Evolutionary conservation across 805 yeast species (phyloP), one percentile per base, ranked within the genome.

Genomic region (Starmerella sp.): DNA sequence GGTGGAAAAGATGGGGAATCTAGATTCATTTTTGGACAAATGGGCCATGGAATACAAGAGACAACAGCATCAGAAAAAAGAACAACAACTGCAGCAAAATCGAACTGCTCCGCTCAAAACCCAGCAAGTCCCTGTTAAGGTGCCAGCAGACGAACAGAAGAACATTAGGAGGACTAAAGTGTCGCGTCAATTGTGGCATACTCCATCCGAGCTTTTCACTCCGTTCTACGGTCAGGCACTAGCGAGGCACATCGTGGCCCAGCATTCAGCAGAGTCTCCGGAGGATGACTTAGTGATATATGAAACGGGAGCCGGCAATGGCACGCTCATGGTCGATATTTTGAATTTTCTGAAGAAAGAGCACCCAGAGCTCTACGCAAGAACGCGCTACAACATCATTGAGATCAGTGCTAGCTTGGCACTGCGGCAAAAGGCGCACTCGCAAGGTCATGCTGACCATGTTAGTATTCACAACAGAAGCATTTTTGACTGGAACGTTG

Each of bases 251-350:
- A 70, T 90, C 17, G 39, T 57, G 6, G 69, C 87, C 53, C 82
- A 81, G 8, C 83, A 85, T 65, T 85, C 83, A 66, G 81, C 39
- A 2, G 32, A 45, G 82, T 67, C 70, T 81, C 61, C 82, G 82
- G 59, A 71, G 90, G 0, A 77, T 43, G 89, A 86, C 64, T 71
- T 91, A 48, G 75, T 80, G 6, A 84, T 87, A 30, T 88, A 86
- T 68, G 96, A 88, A 69, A 79, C 86, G 75, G 96, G 95, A 56
- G 95, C 89, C 22, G 95, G 95, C 61, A 87, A 87, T 63, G 95
- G 95, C 43, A 86, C 95, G 0, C 68, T 87, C 57, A 87, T 88
- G 95, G 67, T 75, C 53, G 83, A 86, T 63, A 77, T 87, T 10
- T 68, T 87, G 58, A 81, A 82, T 63, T 86, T 75, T 65, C 75